phyloP scores from a whole-genome alignment of 2,329 filamentous ascomycete species.

The Passalora sequoiae region DNA sequence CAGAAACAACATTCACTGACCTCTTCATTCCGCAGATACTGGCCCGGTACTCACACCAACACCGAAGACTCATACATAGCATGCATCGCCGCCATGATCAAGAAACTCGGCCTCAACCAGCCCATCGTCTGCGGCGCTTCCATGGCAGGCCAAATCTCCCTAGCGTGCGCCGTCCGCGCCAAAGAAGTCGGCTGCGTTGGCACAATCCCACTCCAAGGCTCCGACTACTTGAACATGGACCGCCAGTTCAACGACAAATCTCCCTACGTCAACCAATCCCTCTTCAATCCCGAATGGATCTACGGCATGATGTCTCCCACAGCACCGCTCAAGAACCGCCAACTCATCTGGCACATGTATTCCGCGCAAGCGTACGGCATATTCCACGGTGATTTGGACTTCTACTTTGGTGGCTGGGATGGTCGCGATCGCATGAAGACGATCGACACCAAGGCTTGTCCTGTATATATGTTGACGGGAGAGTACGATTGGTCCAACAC shows the following conservation, averaged over 20 bases:
- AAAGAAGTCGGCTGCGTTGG: constrained; percentile 46
- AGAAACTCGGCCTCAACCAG: constrained; percentile 40
- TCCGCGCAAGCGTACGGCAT: constrained; percentile 48
- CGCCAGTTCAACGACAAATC: constrained; percentile 42
- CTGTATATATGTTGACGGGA: constrained; percentile 49
- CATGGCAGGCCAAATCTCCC: constrained; percentile 49
- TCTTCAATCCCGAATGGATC: constrained; percentile 42
- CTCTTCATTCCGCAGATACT: constrained; percentile 25
- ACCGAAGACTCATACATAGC: constrained; percentile 44
- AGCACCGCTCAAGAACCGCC: constrained; percentile 41
- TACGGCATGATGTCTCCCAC: constrained; percentile 48
- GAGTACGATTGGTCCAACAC: constrained; percentile 49
- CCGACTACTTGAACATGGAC: constrained; percentile 40
- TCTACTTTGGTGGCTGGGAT: constrained; percentile 48
- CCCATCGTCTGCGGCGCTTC: constrained; percentile 48
- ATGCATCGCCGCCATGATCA: constrained; percentile 43
- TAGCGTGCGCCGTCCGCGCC: constrained; percentile 45
- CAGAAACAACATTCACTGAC: not conserved
- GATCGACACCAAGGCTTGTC: constrained; percentile 47
- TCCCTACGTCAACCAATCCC: constrained; percentile 46
- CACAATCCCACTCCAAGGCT: constrained; percentile 45
- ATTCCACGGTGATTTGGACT: constrained; percentile 49
- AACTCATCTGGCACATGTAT: constrained; percentile 49
- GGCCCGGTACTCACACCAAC: constrained; percentile 41
- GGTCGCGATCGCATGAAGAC: constrained; percentile 37